Conservation (phyloP, 306 rosid genomes). For the Rubus idaeus region DNA sequence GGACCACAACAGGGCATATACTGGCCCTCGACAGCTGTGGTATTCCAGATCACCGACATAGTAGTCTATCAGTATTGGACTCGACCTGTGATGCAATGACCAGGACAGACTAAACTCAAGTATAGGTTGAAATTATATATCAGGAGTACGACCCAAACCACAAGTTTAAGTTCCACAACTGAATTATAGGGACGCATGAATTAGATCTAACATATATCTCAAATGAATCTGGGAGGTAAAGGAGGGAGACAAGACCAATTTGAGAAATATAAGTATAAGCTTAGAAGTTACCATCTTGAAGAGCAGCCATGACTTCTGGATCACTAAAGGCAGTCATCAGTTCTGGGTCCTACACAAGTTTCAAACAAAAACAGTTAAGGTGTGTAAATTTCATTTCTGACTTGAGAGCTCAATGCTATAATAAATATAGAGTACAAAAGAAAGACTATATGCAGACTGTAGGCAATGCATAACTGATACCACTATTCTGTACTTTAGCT, state of each 20-base stretch:
- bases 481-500: too few species aligned
- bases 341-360: constrained; percentile 68
- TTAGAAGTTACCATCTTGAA: constrained; percentile 70
- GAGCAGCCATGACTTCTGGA: constrained; percentile 94
- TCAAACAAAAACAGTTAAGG: constrained; percentile 10
- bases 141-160: background rate
- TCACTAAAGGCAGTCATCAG: constrained; percentile 81
- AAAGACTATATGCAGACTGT: background rate
- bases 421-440: background rate
- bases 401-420: background rate
- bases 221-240: background rate
- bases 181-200: background rate
- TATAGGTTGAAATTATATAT: background rate
- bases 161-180: background rate
- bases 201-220: background rate
- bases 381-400: background rate
- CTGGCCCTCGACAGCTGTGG: background rate
- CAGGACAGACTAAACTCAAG: background rate
- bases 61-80: background rate
- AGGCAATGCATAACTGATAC: background rate
- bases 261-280: background rate
- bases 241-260: background rate
- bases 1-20: background rate
- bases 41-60: background rate
- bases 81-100: background rate